Percentiles rank a stretch among this genome's conserved stretches.
phyloP scores from a whole-genome alignment of 2,329 filamentous ascomycete species.

The Graphilbum sp. region DNA sequence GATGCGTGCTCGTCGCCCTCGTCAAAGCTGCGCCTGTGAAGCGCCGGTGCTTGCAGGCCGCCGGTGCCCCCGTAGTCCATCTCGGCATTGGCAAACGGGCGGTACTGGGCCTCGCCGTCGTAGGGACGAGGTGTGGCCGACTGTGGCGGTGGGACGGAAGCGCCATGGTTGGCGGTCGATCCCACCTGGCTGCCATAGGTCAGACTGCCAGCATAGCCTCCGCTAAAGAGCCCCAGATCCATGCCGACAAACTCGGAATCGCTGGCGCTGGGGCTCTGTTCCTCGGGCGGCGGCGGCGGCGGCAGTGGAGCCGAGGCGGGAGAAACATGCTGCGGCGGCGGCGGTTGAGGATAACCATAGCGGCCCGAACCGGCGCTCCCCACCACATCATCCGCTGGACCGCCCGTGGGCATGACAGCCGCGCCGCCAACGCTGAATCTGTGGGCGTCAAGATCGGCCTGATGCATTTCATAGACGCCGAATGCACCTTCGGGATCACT shows the following conservation, averaged over 20 bases:
- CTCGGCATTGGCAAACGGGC: conserved; percentile 42
- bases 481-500: conserved; percentile 80
- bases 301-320: conserved; percentile 21
- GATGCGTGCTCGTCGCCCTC: conserved; percentile 69
- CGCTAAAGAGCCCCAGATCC: conserved; percentile 60
- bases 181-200: conserved; percentile 32
- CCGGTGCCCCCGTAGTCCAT: conserved; percentile 87
- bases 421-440: conserved; percentile 36
- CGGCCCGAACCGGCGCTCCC: not conserved
- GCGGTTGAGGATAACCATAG: conserved; percentile 2
- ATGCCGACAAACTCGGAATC: conserved; percentile 58
- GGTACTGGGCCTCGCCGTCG: conserved; percentile 17
- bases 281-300: conserved; percentile 30
- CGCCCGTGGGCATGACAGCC: no score
- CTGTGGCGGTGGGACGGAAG: conserved; percentile 28
- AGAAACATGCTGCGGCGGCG: conserved; percentile 8
- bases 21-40: conserved; percentile 71
- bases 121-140: conserved; percentile 26
- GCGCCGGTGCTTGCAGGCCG: conserved; percentile 60
- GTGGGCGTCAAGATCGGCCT: conserved; percentile 66
- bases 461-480: conserved; percentile 66
- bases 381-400: no score
- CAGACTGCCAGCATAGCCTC: conserved; percentile 44
- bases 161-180: conserved; percentile 19
- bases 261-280: conserved; percentile 44